phyloP scores from a whole-genome alignment of 2,329 filamentous ascomycete species.

The Ophiostoma himal-ulmi region DNA sequence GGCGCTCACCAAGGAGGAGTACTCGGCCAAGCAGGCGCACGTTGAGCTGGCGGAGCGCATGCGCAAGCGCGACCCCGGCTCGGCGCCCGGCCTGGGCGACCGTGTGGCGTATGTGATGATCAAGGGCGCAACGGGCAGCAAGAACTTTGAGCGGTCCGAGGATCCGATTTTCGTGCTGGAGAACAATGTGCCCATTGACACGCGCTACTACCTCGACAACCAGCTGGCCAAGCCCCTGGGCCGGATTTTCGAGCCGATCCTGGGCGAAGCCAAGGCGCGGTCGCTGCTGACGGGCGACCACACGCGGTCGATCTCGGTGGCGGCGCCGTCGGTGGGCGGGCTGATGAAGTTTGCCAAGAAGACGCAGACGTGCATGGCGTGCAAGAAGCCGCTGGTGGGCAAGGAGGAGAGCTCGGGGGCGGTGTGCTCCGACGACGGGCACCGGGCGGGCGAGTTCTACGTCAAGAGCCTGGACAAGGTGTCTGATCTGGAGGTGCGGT shows the following conservation, averaged over 20 bases:
- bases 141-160: constrained; percentile 95
- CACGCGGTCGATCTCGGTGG: constrained; percentile 88
- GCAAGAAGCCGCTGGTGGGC: constrained; percentile 86
- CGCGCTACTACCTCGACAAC: constrained; percentile 97
- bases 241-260: constrained; percentile 95
- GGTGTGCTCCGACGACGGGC: constrained; percentile 79
- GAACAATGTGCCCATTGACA: constrained; percentile 96
- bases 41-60: constrained; percentile 93
- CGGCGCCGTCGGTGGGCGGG: constrained; percentile 83
- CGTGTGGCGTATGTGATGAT: constrained; percentile 98
- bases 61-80: constrained; percentile 93
- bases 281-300: constrained; percentile 87
- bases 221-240: constrained; percentile 91
- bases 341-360: constrained; percentile 99
- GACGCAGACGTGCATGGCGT: constrained; percentile 96
- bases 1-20: constrained; percentile 83
- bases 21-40: constrained; percentile 89
- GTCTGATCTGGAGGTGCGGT: constrained; percentile 86
- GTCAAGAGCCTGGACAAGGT: constrained; percentile 83
- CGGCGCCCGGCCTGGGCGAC: constrained; percentile 85
- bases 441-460: constrained; percentile 85
- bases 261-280: constrained; percentile 77
- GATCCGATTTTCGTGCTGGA: constrained; percentile 96
- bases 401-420: constrained; percentile 70
- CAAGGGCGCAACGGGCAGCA: constrained; percentile 80